These are phyloP conservation scores for Heliocybe sulcata DNA, from an alignment of 1,284 basidiomycete species.

Conservation along the genomic window DNA sequence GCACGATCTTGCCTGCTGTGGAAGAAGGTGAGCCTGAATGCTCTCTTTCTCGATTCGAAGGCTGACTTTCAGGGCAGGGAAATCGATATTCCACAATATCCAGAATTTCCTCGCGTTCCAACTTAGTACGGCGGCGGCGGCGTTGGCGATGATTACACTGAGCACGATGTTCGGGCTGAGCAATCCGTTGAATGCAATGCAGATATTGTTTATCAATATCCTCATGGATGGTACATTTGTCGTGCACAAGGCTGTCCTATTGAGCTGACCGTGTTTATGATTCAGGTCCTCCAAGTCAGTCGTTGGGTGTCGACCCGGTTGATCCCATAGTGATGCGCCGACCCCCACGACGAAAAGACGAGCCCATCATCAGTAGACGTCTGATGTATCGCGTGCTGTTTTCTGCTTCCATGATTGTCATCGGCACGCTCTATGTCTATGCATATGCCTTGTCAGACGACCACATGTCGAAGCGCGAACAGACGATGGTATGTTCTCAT, in stretches of 20 bases:
- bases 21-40: slow-evolving; percentile 70
- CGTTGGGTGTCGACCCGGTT: slow-evolving; percentile 93
- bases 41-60: neutral
- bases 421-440: slow-evolving; percentile 88
- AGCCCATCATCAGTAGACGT: slow-evolving; percentile 74
- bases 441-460: slow-evolving; percentile 78
- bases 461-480: slow-evolving; percentile 76
- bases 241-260: too few species aligned
- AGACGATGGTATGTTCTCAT: slow-evolving; percentile 75
- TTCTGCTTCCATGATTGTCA: slow-evolving; percentile 85
- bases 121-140: slow-evolving; percentile 93
- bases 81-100: slow-evolving; percentile 98
- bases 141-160: slow-evolving; percentile 89
- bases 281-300: slow-evolving; percentile 89
- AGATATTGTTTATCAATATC: slow-evolving; percentile 98
- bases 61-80: slow-evolving; percentile 39
- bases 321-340: slow-evolving; percentile 85
- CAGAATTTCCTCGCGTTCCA: slow-evolving; percentile 98
- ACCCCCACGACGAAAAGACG: slow-evolving; percentile 86
- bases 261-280: too few species aligned
- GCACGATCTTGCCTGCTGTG: slow-evolving; percentile 88
- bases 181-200: slow-evolving; percentile 97
- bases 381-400: slow-evolving; percentile 82
- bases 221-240: slow-evolving; percentile 96
- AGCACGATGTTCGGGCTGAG: slow-evolving; percentile 85